Evolutionary conservation across 2,329 filamentous ascomycete species (phyloP).

Genomic region (Fusarium sp.): DNA sequence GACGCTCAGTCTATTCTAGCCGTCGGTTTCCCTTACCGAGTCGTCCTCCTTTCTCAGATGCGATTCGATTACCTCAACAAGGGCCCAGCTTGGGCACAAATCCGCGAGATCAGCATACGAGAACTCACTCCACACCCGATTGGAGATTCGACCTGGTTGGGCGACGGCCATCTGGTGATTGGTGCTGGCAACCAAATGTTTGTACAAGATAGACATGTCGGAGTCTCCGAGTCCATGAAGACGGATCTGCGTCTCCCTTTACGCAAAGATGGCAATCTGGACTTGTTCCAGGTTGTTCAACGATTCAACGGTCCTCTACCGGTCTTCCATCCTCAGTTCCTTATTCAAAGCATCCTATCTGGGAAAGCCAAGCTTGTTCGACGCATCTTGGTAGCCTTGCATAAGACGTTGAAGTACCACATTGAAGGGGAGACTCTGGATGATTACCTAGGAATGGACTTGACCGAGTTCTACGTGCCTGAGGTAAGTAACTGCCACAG

Average conservation of each 20-base stretch:
- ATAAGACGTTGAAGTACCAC: slow-evolving; percentile 85
- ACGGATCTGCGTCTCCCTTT: slow-evolving; percentile 65
- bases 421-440: slow-evolving; percentile 86
- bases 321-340: slow-evolving; percentile 91
- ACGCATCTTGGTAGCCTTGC: slow-evolving; percentile 78
- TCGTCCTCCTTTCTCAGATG: slow-evolving; percentile 87
- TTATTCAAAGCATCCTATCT: slow-evolving; percentile 87
- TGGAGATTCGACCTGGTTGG: slow-evolving; percentile 92
- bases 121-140: slow-evolving; percentile 91
- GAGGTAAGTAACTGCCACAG: slow-evolving; percentile 38
- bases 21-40: slow-evolving; percentile 91
- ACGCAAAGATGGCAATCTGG: slow-evolving; percentile 67
- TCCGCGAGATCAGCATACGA: slow-evolving; percentile 85
- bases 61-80: slow-evolving; percentile 93
- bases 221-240: slow-evolving; percentile 72
- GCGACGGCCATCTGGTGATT: slow-evolving; percentile 86
- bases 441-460: slow-evolving; percentile 77
- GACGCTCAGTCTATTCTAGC: slow-evolving; percentile 91
- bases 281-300: slow-evolving; percentile 86
- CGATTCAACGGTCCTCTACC: slow-evolving; percentile 89
- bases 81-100: slow-evolving; percentile 89
- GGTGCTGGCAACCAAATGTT: slow-evolving; percentile 94
- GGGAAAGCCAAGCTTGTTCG: slow-evolving; percentile 83
- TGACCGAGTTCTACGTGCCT: slow-evolving; percentile 70
- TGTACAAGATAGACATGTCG: slow-evolving; percentile 83